phyloP scores from a whole-genome alignment of 2,329 filamentous ascomycete genomes.

The Aspergillus sp. region DNA sequence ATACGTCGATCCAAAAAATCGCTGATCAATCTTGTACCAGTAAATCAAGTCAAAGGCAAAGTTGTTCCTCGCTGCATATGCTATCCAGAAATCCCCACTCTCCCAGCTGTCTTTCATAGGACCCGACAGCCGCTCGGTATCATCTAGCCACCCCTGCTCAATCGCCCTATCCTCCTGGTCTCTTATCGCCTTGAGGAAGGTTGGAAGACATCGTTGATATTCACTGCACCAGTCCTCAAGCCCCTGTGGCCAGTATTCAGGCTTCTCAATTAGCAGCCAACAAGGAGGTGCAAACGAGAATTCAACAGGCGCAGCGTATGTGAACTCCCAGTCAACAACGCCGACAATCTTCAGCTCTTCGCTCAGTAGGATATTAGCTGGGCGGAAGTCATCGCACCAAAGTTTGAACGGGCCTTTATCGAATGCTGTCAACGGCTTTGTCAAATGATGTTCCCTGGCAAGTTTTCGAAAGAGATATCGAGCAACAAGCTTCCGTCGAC shows the following conservation, averaged over 20 bases:
- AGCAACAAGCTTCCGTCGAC: conserved; percentile 30
- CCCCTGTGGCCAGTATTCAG: conserved; percentile 26
- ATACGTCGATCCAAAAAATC: too few relatives aligned
- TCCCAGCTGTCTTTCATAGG: not conserved
- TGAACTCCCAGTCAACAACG: conserved; percentile 34
- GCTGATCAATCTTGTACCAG: too few relatives aligned
- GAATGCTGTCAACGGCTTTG: conserved; percentile 17
- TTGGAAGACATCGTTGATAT: not conserved
- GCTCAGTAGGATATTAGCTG: conserved; percentile 30
- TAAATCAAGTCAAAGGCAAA: too few relatives aligned
- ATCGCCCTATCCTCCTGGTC: not conserved
- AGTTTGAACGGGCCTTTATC: conserved; percentile 30
- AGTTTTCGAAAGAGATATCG: conserved; percentile 28
- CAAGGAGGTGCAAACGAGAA: conserved; percentile 10
- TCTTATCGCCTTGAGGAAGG: not conserved
- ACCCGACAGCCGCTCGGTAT: not conserved
- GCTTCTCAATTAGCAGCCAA: conserved; percentile 31
- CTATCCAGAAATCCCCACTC: not conserved
- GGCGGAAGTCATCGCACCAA: conserved; percentile 35
- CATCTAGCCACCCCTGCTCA: not conserved
- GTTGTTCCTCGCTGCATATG: too few relatives aligned
- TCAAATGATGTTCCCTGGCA: conserved; percentile 11
- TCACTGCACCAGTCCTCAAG: not conserved
- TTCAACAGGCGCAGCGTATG: conserved; percentile 23
- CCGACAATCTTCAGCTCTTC: conserved; percentile 20